Base-by-base conservation (phyloP, 345 rosid species). In the Turnera subulata region DNA sequence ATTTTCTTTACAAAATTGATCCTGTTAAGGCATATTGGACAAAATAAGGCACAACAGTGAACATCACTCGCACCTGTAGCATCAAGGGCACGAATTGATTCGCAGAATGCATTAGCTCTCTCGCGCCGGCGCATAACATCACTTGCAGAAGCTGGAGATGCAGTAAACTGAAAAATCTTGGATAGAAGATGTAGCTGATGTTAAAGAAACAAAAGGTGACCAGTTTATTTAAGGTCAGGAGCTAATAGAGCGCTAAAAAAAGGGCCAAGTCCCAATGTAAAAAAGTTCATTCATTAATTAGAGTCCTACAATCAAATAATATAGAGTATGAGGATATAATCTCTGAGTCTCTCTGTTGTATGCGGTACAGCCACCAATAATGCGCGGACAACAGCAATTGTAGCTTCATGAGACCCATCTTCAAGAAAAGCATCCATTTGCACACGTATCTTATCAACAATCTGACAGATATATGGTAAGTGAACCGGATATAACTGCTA, bases 361-460 rank as follows among this genome's bases (percentile, higher is more conserved):
- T 89, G 94, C 11, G 97, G 99, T 69, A 89, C 80, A 38, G 97
- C 99, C 57, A 85, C 79, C 50, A 81, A 63, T 71, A 92, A 78
- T 17, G 96, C 86, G 61, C 88, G 99, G 51, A 92, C 76, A 55
- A 92, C 99, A 58, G 95, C 97, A 32, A 89, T 60, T 35, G 91
- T 86, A 61, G 99, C 93, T 69, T 86, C 99, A 76, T 89, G 93
- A 39, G 99, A 86, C 59, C 99, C 99, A 72, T 92, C 99, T 76
- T 92, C 99, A 51, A 92, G 89, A 78, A 92, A 92, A 29, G 97
- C 97, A 79, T 92, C 99, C 99, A 92, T 92, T 80, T 92, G 99
- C 69, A 92, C 84, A 47, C 88, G 82, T 74, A 92, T 92, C 78
- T 92, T 92, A 60, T 92, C 99, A 75, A 89, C 96, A 75, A 92